Base-by-base conservation (phyloP, 495 filamentous ascomycete genomes). In the Lepidopterella palustris region DNA sequence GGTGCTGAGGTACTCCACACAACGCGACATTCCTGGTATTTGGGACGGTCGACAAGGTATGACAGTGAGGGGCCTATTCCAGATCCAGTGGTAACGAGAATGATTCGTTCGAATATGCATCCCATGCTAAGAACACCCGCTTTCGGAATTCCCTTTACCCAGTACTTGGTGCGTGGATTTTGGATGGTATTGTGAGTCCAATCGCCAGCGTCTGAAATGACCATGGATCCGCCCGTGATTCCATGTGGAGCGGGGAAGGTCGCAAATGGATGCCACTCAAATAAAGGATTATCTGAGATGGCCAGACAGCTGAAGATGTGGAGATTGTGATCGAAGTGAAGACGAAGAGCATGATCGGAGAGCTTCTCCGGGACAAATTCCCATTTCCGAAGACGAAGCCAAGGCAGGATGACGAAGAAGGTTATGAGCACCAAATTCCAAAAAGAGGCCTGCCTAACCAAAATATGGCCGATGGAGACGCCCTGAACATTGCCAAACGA, bases 61-160 rank as follows among this genome's bases (percentile, higher is more conserved):
- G 53, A 55, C 8, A 70, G 55, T 13, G 20, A 42, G 15, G 67
- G 67, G 0, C 64, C 67, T 50, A 70, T 70, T 1, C 67, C 67
- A 48, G 64, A 67, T 23, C 67, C 67, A 3, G 67, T 70, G 0
- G 67, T 65, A 8, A 70, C 54, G 45, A 70, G 27, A 49, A 70
- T 18, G 24, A 68, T 58, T 15, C 59, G 64, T 5, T 20, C 27
- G 65, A 67, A 70, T 5, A 70, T 48, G 50, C 20, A 31, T 5
- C 64, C 55, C 26, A 67, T 55, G 52, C 52, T 45, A 15, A 70
- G 61, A 18, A 65, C 58, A 15, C 65, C 64, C 10, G 40, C 23
- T 51, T 55, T 59, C 21, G 61, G 64, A 11, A 31, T 8, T 27
- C 61, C 64, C 27, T 57, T 54, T 29, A 60, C 39, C 51, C 57